Evolutionary conservation across 805 yeast genomes (phyloP), one percentile per base, ranked within the genome.

Genomic region (Candida qinlingensis): DNA sequence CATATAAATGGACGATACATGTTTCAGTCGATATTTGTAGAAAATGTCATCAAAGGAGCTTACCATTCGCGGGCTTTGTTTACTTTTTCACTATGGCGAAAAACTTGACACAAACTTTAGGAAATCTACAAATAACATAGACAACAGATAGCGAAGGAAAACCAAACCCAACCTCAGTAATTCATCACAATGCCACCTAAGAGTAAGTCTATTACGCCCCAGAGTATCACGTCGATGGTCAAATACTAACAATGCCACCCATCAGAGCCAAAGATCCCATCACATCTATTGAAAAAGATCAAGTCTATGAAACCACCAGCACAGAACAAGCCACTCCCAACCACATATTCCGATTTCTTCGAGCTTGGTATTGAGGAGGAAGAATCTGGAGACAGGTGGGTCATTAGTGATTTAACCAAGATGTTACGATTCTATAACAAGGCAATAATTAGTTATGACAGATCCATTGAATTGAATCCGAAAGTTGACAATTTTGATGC

Each of bases 341-440:
- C 31, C n/a, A 61, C 66, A 5, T 72, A 80, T 0, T 79, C 76
- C 33, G 87, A 81, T 4, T 74, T 58, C 45, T 69, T 82, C n/a
- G 80, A 77, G 33, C 66, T 66, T 44, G 92, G 81, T 1, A 71
- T 81, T 1, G 69, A 68, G 9, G 81, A 79, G 47, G 92, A 85
- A 59, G 91, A 85, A 50, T 74, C 79, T n/a, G 92, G 88, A 0
- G 91, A 85, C 58, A 63, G 91, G 42, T 85, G 90, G 89, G 61
- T 79, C 6, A 70, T 79, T 1, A 79, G 87, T 0, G 91, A 85
- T 55, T 60, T 83, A 6, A 67, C 85, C 9, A 85, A 85, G 54
- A 77, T 83, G 0, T 62, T 85, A 10, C 62, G 91, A 37, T 83
- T 83, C 54, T 85, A 83, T 60, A 83, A 81, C 54, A 67, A 74